phyloP scores from a whole-genome alignment of 257 asterid species.

The Fraxinus pennsylvanica region DNA sequence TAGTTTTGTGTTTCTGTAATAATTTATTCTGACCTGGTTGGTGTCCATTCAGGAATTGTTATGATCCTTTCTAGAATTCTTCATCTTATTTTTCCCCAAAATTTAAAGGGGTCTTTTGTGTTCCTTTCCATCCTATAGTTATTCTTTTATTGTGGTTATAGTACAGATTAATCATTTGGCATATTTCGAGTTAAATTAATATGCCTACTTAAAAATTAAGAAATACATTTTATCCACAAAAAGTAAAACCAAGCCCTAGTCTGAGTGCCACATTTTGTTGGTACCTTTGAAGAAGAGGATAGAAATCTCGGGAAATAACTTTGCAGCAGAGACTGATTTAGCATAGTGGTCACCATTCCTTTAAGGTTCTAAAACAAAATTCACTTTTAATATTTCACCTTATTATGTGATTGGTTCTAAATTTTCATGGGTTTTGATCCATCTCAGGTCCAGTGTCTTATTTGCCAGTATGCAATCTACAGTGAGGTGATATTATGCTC shows the following conservation, averaged over 20 bases:
- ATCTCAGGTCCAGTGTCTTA: constrained; percentile 66
- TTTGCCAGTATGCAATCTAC: constrained; percentile 55
- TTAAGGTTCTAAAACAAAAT: constrained; percentile 3
- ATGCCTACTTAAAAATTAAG: background rate
- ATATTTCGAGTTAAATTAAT: background rate
- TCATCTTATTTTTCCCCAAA: background rate
- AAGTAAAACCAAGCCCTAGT: constrained; percentile 4
- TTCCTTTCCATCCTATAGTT: background rate
- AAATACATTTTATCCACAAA: background rate
- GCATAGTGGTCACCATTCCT: background rate
- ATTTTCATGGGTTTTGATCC: constrained; percentile 15
- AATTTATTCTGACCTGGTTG: background rate
- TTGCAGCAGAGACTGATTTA: background rate
- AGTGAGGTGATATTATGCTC: constrained; percentile 58
- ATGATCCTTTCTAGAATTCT: background rate
- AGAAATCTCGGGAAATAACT: background rate
- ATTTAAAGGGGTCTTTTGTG: background rate
- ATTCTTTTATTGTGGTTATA: background rate
- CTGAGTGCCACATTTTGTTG: constrained; percentile 1
- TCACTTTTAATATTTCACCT: constrained; percentile 4
- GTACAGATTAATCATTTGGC: background rate
- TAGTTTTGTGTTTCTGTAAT: background rate
- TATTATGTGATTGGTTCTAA: background rate
- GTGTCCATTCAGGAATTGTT: background rate
- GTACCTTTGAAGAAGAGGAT: constrained; percentile 12